These are phyloP conservation scores for Fusarium dimerum DNA, from an alignment of 2,329 filamentous ascomycete species.

Conservation along the genomic window DNA sequence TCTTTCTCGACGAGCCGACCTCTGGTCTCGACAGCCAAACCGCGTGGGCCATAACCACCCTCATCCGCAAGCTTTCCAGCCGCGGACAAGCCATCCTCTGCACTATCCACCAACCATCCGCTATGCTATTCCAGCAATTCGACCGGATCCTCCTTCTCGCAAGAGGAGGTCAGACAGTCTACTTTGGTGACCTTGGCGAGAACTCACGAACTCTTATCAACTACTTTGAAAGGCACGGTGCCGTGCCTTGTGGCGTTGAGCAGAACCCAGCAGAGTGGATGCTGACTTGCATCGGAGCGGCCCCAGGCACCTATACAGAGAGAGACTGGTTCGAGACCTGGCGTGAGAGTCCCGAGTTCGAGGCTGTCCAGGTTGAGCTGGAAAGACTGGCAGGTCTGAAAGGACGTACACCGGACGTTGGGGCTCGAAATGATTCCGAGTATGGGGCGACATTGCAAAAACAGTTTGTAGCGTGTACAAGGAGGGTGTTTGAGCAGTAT, in stretches of 20 bases:
- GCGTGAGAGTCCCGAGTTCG: slow-evolving; percentile 35
- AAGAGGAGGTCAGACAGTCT: slow-evolving; percentile 62
- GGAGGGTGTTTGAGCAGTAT: slow-evolving; percentile 40
- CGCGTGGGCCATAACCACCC: slow-evolving; percentile 59
- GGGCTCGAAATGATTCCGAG: slow-evolving; percentile 21
- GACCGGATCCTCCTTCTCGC: slow-evolving; percentile 62
- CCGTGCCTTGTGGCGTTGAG: slow-evolving; percentile 49
- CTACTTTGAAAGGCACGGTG: slow-evolving; percentile 67
- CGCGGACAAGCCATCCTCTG: slow-evolving; percentile 50
- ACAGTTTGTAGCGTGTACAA: slow-evolving; percentile 35
- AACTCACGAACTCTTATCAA: slow-evolving; percentile 53
- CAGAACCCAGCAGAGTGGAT: slow-evolving; percentile 73
- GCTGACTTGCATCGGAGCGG: slow-evolving; percentile 47
- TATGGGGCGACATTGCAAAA: slow-evolving; percentile 34
- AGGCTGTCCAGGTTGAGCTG: neutral
- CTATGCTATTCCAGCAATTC: slow-evolving; percentile 51
- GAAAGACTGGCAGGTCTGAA: slow-evolving; percentile 23
- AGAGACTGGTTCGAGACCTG: slow-evolving; percentile 41
- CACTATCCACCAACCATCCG: slow-evolving; percentile 54
- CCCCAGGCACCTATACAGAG: slow-evolving; percentile 49
- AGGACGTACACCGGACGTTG: slow-evolving; percentile 32
- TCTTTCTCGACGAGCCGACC: slow-evolving; percentile 61
- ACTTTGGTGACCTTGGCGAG: slow-evolving; percentile 64
- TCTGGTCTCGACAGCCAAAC: slow-evolving; percentile 60
- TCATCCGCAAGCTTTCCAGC: slow-evolving; percentile 58